Percentiles rank a stretch among this genome's conserved stretches.
Conservation (phyloP, 768 basidiomycete species). For the Naganishia vishniacii region DNA sequence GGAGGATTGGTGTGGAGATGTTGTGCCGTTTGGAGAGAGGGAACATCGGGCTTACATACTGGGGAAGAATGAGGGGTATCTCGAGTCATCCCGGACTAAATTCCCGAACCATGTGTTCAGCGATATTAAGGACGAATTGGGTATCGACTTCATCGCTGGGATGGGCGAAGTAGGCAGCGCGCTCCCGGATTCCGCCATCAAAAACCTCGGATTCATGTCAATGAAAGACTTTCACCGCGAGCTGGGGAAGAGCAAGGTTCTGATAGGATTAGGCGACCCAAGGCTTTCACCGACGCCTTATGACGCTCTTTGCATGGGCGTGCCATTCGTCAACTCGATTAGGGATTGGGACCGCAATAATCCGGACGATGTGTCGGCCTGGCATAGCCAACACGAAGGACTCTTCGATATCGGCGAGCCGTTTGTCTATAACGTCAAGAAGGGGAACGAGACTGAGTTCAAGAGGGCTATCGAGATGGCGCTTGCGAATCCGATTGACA, state of each 20-base stretch:
- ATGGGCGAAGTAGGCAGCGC: slow-evolving; percentile 12
- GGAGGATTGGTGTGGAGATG: slow-evolving; percentile 23
- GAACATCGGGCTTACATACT: slow-evolving; percentile 26
- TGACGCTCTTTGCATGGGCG: slow-evolving; percentile 34
- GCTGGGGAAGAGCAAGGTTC: slow-evolving; percentile 25
- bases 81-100: background rate
- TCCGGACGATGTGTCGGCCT: slow-evolving; percentile 35
- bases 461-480: background rate
- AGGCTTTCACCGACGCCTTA: slow-evolving; percentile 30
- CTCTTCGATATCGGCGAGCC: slow-evolving; percentile 18
- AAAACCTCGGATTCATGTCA: slow-evolving; percentile 16
- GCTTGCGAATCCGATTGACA: background rate
- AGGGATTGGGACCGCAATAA: slow-evolving; percentile 31
- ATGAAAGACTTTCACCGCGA: background rate
- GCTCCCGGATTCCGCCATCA: background rate
- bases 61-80: slow-evolving; percentile 28
- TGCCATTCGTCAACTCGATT: slow-evolving; percentile 46
- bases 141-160: slow-evolving; percentile 30
- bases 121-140: slow-evolving; percentile 8
- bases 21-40: background rate
- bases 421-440: slow-evolving; percentile 5
- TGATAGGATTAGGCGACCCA: slow-evolving; percentile 31
- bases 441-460: background rate
- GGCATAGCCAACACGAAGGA: slow-evolving; percentile 39
- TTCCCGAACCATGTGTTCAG: slow-evolving; percentile 23